These are phyloP conservation scores for Coprinopsis strossmayeri DNA, from an alignment of 768 basidiomycete genomes.

Conservation along the genomic window DNA sequence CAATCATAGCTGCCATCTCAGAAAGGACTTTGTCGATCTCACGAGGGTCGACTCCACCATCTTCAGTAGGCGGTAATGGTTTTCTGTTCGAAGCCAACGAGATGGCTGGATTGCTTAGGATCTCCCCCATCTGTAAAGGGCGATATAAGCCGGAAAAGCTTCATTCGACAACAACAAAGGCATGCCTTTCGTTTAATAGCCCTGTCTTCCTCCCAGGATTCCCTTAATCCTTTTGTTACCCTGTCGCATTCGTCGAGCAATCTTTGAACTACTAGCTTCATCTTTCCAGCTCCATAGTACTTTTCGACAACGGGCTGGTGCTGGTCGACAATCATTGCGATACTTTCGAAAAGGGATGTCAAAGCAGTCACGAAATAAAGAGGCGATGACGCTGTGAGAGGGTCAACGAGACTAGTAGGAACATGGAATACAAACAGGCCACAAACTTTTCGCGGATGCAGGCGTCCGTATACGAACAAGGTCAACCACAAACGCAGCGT, in stretches of 20 bases:
- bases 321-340: conserved; percentile 94
- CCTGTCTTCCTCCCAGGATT: conserved; percentile 91
- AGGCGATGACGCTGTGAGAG: conserved; percentile 73
- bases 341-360: conserved; percentile 89
- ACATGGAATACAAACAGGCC: conserved; percentile 3
- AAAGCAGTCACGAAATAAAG: conserved; percentile 86
- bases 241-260: conserved; percentile 84
- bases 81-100: conserved; percentile 25
- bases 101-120: conserved; percentile 34
- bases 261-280: conserved; percentile 69
- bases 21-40: conserved; percentile 90
- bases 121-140: conserved; percentile 37
- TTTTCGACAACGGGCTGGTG: conserved; percentile 98
- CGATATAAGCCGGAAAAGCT: not conserved
- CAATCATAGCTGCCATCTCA: conserved; percentile 84
- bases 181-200: conserved; percentile 71
- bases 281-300: conserved; percentile 89
- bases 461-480: conserved; percentile 76
- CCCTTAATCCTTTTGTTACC: conserved; percentile 66
- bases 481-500: conserved; percentile 89
- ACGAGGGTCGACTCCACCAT: conserved; percentile 67
- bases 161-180: not conserved
- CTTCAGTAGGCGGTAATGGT: conserved; percentile 31
- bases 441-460: conserved; percentile 73
- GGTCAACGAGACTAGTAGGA: no score